Percentiles rank a stretch among this genome's conserved stretches.
Evolutionary conservation across 129 eudicot genomes (phyloP).

Genomic region (Tagetes patula): DNA sequence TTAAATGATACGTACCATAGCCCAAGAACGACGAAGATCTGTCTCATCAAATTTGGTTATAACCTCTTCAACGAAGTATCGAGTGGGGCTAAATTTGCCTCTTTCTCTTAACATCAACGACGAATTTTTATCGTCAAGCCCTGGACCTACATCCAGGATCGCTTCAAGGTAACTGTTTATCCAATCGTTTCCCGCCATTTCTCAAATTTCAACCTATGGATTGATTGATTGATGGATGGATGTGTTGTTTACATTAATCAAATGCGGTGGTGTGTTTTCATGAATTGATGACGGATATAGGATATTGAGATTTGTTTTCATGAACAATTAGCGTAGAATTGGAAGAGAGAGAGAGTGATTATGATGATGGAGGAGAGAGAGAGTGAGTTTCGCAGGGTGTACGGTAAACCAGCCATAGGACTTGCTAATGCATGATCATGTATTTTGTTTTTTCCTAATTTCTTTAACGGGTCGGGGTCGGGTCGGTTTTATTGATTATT

Average conservation of each 20-base stretch:
- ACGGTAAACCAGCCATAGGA: constrained; percentile 25
- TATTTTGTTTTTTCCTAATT: not conserved
- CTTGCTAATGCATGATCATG: constrained; percentile 22
- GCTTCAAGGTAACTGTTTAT: constrained; percentile 89
- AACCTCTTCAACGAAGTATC: constrained; percentile 87
- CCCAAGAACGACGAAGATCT: constrained; percentile 94
- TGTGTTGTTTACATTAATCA: no score
- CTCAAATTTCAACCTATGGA: constrained; percentile 11
- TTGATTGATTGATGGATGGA: not conserved
- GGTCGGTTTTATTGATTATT: no score
- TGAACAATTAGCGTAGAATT: constrained; percentile 26
- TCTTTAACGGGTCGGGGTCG: not conserved
- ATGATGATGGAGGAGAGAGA: not conserved
- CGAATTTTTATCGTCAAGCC: constrained; percentile 53
- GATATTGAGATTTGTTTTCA: constrained; percentile 17
- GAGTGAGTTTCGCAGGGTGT: constrained; percentile 30
- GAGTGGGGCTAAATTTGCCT: constrained; percentile 78
- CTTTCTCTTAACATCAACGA: constrained; percentile 75
- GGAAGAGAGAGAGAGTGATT: constrained; percentile 16
- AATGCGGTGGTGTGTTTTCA: not conserved
- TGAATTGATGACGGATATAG: constrained; percentile 11
- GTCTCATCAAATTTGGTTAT: constrained; percentile 87
- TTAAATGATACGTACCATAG: constrained; percentile 41
- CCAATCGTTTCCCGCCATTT: constrained; percentile 98
- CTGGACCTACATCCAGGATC: constrained; percentile 76